A percentile compares a stretch with the other conserved stretches of the same genome.
Conservation (phyloP, 208 protist genomes). For the Crithidia acanthocephali region DNA sequence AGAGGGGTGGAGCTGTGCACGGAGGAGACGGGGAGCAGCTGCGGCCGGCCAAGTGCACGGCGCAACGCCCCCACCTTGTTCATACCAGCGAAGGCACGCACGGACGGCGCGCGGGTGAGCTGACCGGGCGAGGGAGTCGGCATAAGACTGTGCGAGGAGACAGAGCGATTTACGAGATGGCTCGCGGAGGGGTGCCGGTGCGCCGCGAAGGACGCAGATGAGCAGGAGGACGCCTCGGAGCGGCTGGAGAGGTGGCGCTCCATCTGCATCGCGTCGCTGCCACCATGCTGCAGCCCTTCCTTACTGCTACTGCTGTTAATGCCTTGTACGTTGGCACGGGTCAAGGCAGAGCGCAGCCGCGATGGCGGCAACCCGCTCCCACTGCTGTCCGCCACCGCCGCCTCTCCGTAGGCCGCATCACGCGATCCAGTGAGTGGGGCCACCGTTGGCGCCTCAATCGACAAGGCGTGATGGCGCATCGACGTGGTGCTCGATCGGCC, state of each 20-base stretch:
- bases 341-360: not conserved
- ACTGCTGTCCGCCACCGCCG: not conserved
- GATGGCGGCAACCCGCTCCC: not conserved
- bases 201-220: not conserved
- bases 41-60: conserved; percentile 4
- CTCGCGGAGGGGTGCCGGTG: not conserved
- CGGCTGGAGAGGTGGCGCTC: not conserved
- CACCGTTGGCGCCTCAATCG: not conserved
- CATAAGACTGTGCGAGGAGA: not conserved
- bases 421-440: not conserved
- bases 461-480: not conserved
- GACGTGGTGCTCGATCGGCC: no score
- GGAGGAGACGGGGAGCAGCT: conserved; percentile 9
- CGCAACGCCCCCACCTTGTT: conserved; percentile 14
- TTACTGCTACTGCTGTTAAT: not conserved
- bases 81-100: conserved; percentile 24
- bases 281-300: not conserved
- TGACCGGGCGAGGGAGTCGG: not conserved
- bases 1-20: not conserved
- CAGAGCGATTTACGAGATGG: not conserved
- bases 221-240: conserved; percentile 2
- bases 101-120: not conserved
- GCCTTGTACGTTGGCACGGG: not conserved
- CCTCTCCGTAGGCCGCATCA: not conserved
- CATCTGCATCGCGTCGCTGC: not conserved